Evolutionary conservation across 1,284 basidiomycete species (phyloP).

Genomic region (Ceratobasidium sp.): DNA sequence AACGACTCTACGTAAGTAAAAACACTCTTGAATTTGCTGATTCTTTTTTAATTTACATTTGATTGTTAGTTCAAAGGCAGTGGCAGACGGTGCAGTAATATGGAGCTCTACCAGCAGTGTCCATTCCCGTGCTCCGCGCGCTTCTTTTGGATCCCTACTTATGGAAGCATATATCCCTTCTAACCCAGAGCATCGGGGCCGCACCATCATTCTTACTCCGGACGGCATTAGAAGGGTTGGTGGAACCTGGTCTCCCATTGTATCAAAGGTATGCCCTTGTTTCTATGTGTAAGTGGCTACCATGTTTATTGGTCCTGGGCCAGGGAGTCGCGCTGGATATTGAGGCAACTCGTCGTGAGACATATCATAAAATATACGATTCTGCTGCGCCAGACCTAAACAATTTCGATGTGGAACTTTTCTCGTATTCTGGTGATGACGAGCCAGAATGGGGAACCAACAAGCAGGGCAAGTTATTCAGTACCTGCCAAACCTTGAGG

Average conservation of each 20-base stretch:
- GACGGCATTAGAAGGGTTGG: not conserved
- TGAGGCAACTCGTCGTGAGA: conserved; percentile 11
- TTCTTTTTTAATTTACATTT: not conserved
- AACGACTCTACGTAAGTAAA: conserved; percentile 45
- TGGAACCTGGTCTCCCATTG: conserved; percentile 7
- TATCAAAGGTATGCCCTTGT: conserved; percentile 4
- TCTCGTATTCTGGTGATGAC: conserved; percentile 6
- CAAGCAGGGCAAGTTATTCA: not conserved
- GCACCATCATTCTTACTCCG: not conserved
- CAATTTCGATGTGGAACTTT: not conserved
- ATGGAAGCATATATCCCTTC: not conserved
- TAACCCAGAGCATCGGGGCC: not conserved
- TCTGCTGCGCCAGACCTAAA: not conserved
- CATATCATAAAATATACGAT: not conserved
- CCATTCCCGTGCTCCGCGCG: conserved; percentile 5
- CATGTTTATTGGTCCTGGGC: no score
- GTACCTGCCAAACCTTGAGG: not conserved
- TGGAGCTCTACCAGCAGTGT: conserved; percentile 19
- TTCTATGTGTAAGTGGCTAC: no score
- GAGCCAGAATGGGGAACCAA: not conserved
- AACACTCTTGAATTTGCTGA: not conserved
- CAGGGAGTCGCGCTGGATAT: conserved; percentile 30
- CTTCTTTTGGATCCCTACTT: conserved; percentile 2
- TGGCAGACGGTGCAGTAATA: conserved; percentile 20
- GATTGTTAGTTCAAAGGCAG: conserved; percentile 16